A percentile compares a stretch with the other conserved stretches of the same genome.
phyloP scores from a whole-genome alignment of 106 monocot genomes.

The Narthecium ossifragum region DNA sequence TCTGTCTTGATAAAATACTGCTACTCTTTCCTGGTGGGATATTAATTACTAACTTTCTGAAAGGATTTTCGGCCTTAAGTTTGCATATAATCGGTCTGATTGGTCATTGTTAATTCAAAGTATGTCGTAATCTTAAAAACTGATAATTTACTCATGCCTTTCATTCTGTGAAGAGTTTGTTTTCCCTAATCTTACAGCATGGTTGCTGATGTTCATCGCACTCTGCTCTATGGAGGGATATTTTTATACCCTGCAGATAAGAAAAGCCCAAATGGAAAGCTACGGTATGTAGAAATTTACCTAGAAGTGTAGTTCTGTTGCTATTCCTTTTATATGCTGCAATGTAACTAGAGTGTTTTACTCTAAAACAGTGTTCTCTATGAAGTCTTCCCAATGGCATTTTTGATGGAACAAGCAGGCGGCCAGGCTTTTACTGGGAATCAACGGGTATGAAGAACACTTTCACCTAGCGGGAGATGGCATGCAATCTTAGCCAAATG shows the following conservation, averaged over 20 bases:
- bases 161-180: not conserved
- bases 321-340: not conserved
- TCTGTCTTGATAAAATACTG: too few relatives aligned
- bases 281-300: conserved; percentile 43
- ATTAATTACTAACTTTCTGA: too few relatives aligned
- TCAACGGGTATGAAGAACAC: conserved; percentile 52
- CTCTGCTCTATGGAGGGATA: conserved; percentile 95
- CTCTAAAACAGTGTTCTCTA: conserved; percentile 75
- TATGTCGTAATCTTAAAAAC: too few relatives aligned
- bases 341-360: not conserved
- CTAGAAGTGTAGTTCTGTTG: not conserved
- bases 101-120: too few relatives aligned
- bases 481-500: too few relatives aligned
- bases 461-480: too few relatives aligned
- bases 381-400: conserved; percentile 99
- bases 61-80: too few relatives aligned
- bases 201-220: conserved; percentile 98
- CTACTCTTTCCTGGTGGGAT: too few relatives aligned
- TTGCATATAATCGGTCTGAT: too few relatives aligned
- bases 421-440: conserved; percentile 96
- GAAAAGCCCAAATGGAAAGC: conserved; percentile 92
- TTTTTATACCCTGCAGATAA: conserved; percentile 97
- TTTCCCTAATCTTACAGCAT: conserved; percentile 42
- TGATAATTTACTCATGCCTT: too few relatives aligned
- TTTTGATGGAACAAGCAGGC: conserved; percentile 96